Percentiles rank a stretch among this genome's conserved stretches.
These are phyloP conservation scores for Malassezia arunalokei DNA, from an alignment of 1,284 basidiomycete species.

Conservation along the genomic window DNA sequence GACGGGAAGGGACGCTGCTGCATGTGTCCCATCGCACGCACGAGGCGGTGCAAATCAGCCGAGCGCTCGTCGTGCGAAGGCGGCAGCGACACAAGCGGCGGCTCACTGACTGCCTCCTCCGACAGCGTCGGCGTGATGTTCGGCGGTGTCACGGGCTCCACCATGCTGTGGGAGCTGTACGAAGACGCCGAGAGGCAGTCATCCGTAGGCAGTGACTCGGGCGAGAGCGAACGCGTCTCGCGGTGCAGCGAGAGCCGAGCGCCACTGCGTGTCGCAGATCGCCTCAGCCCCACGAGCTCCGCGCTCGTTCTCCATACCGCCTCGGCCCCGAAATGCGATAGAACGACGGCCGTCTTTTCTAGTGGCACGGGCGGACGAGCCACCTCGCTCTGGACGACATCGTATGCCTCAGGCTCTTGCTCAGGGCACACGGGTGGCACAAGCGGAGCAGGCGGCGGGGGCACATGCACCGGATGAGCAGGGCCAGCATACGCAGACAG, in stretches of 20 bases:
- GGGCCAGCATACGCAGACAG: not conserved
- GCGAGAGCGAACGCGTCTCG: slow-evolving; percentile 2
- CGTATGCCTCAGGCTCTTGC: not conserved
- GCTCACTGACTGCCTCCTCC: slow-evolving; percentile 18
- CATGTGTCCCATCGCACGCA: slow-evolving; percentile 10
- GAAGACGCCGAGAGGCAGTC: slow-evolving; percentile 14
- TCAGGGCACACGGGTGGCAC: not conserved
- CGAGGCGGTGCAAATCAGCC: slow-evolving; percentile 10
- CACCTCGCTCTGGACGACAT: not conserved
- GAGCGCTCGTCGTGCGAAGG: slow-evolving; percentile 10
- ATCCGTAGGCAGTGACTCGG: not conserved
- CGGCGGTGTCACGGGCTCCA: slow-evolving; percentile 33
- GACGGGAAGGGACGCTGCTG: slow-evolving; percentile 7
- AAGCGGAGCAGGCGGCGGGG: not conserved
- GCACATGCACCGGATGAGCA: not conserved
- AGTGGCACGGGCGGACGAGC: not conserved
- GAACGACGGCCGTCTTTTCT: slow-evolving; percentile 33
- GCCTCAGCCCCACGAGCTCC: slow-evolving; percentile 23
- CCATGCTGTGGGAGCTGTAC: slow-evolving; percentile 27
- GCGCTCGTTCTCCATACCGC: slow-evolving; percentile 37
- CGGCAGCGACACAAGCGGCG: slow-evolving; percentile 17
- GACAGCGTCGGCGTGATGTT: slow-evolving; percentile 17
- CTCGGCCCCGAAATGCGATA: slow-evolving; percentile 37
- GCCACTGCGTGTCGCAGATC: slow-evolving; percentile 6
- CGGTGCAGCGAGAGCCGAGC: slow-evolving; percentile 1